phyloP scores from a whole-genome alignment of 225 moss, liverwort and hornwort genomes.

The Marchantia paleacea region DNA sequence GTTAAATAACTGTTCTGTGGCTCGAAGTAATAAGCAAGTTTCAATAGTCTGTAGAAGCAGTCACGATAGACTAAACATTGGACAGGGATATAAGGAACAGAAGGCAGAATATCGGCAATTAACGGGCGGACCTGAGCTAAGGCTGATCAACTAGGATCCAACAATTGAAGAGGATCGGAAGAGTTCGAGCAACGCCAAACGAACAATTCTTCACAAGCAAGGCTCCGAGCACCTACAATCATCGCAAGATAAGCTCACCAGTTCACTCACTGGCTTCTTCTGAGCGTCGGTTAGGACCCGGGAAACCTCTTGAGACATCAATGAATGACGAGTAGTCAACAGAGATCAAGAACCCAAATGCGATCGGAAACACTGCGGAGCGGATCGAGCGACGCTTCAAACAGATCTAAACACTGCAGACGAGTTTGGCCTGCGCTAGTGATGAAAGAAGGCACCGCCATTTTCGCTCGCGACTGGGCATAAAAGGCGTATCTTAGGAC shows the following conservation, averaged over 20 bases:
- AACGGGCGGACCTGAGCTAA: not conserved
- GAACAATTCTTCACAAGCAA: slow-evolving; percentile 1
- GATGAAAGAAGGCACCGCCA: not conserved
- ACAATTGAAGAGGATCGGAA: slow-evolving; percentile 1
- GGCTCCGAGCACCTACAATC: not conserved
- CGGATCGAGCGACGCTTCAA: not conserved
- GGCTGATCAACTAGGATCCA: not conserved
- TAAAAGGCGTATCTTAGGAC: not conserved
- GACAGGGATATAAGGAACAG: not conserved
- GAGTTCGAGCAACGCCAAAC: not conserved
- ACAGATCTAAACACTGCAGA: not conserved
- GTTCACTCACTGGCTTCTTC: slow-evolving; percentile 1
- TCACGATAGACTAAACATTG: not conserved
- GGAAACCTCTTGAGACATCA: not conserved
- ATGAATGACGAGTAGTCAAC: not conserved
- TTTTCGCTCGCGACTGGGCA: not conserved
- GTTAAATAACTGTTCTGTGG: not conserved
- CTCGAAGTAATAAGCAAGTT: not conserved
- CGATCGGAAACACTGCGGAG: not conserved
- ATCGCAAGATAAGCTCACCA: slow-evolving; percentile 6
- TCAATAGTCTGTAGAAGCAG: not conserved
- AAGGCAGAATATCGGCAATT: not conserved
- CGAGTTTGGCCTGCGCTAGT: not conserved
- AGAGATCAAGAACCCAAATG: slow-evolving; percentile 2
- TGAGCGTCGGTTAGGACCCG: not conserved